Evolutionary conservation across 2,329 filamentous ascomycete species (phyloP).

Genomic region (Xylariaceae sp.): DNA sequence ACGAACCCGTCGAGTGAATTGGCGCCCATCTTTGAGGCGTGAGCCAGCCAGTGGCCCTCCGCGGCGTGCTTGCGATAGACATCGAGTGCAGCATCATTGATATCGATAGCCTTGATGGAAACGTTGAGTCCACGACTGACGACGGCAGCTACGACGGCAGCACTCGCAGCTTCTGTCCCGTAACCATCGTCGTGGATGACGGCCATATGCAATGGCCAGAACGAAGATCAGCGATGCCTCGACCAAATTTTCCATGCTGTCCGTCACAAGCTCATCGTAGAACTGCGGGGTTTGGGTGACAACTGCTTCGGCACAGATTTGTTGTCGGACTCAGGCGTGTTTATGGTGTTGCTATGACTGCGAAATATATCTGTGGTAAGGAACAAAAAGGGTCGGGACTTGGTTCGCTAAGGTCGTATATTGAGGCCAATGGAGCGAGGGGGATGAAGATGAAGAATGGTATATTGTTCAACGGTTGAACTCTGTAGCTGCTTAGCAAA

Average conservation of each 20-base stretch:
- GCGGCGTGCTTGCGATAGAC: slow-evolving; percentile 10
- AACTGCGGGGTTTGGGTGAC: slow-evolving; percentile 2
- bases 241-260: slow-evolving; percentile 7
- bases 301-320: slow-evolving; percentile 7
- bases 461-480: too few species aligned
- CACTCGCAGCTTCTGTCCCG: slow-evolving; percentile 7
- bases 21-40: slow-evolving; percentile 2
- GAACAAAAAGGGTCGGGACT: too few species aligned
- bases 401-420: too few species aligned
- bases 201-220: slow-evolving; percentile 3
- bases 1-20: background rate
- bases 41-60: slow-evolving; percentile 4
- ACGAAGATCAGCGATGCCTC: slow-evolving; percentile 5
- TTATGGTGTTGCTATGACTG: too few species aligned
- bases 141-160: slow-evolving; percentile 4
- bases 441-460: too few species aligned
- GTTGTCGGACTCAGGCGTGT: too few species aligned
- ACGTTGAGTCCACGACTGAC: slow-evolving; percentile 2
- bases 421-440: too few species aligned
- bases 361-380: too few species aligned
- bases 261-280: slow-evolving; percentile 8
- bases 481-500: too few species aligned
- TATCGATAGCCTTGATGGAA: slow-evolving; percentile 10
- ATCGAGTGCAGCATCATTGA: slow-evolving; percentile 9
- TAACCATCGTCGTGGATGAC: slow-evolving; percentile 11